These are phyloP conservation scores for Serendipita indica DNA, from an alignment of 768 basidiomycete species.

Conservation along the genomic window DNA sequence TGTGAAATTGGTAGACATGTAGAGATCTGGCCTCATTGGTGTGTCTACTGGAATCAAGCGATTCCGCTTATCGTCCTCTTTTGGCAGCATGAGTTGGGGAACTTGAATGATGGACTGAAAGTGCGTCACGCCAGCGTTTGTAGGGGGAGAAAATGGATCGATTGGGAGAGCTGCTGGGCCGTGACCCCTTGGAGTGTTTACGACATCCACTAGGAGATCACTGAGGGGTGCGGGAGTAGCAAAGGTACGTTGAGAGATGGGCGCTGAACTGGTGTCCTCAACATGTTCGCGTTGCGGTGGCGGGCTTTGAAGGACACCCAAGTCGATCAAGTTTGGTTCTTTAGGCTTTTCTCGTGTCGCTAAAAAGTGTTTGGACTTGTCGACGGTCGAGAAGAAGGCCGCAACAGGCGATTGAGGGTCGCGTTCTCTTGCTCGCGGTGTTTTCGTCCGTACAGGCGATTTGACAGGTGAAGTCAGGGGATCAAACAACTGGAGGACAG, in stretches of 20 bases:
- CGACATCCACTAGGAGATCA: neutral
- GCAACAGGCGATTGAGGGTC: slow-evolving; percentile 1
- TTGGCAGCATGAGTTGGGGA: neutral
- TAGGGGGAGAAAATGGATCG: slow-evolving; percentile 1
- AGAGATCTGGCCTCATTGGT: neutral
- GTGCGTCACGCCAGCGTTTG: neutral
- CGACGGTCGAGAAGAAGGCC: neutral
- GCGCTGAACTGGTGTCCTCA: neutral
- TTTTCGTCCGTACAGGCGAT: neutral
- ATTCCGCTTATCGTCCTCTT: neutral
- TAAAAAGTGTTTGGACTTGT: neutral
- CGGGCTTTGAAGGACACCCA: neutral
- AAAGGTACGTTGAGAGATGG: neutral
- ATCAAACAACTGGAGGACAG: neutral
- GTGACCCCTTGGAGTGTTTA: neutral
- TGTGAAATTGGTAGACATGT: neutral
- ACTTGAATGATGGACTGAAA: neutral
- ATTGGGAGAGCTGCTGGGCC: neutral
- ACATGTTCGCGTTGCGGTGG: neutral
- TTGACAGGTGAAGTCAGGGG: neutral
- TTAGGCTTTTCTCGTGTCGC: neutral
- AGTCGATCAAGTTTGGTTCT: neutral
- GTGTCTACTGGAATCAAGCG: neutral
- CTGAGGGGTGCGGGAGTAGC: neutral
- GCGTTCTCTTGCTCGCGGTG: neutral